Conservation (phyloP, 257 asterid species). For the Echites panduratus region DNA sequence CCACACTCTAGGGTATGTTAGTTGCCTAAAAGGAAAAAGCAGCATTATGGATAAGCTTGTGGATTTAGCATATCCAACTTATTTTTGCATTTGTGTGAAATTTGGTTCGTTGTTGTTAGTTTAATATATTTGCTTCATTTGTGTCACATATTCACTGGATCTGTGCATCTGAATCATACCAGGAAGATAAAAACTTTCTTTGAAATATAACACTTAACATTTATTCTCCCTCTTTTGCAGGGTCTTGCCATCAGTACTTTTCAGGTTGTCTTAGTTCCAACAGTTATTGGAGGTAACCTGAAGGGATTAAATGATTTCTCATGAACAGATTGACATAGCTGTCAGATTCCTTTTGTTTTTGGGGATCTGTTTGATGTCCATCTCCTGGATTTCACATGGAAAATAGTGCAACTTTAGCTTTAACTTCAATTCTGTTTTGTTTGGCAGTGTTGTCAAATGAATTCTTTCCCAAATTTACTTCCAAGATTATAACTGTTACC, state of each 20-base stretch:
- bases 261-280: slow-evolving; percentile 93
- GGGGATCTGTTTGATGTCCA: neutral
- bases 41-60: neutral
- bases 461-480: slow-evolving; percentile 84
- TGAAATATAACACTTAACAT: neutral
- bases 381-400: slow-evolving; percentile 2
- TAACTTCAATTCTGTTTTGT: slow-evolving; percentile 14
- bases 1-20: neutral
- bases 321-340: neutral
- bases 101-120: neutral
- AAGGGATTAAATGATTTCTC: slow-evolving; percentile 6
- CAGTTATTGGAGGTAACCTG: slow-evolving; percentile 83
- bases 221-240: slow-evolving; percentile 31
- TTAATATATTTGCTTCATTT: neutral
- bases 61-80: neutral
- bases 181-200: neutral
- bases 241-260: slow-evolving; percentile 96
- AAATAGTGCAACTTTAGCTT: slow-evolving; percentile 3
- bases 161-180: neutral
- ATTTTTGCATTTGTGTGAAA: neutral
- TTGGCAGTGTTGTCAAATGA: slow-evolving; percentile 78
- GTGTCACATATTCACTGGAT: neutral
- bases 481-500: slow-evolving; percentile 67
- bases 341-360: neutral
- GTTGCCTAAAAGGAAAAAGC: neutral